These are phyloP conservation scores for Scenedesmus sp. DNA, from an alignment of 163 green algal genomes.

Conservation along the genomic window DNA sequence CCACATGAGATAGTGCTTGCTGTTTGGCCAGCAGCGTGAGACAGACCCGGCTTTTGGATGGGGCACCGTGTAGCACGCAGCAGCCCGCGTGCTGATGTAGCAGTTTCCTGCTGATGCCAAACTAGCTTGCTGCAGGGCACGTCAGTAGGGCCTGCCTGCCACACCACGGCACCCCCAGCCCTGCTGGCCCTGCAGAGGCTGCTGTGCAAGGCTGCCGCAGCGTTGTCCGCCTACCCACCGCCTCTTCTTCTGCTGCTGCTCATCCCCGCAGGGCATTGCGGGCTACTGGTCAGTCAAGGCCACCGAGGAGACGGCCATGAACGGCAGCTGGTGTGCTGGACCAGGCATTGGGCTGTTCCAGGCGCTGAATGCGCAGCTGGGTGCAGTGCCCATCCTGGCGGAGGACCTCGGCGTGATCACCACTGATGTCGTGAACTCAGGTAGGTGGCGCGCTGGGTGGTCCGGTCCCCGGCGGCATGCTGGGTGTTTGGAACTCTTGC, in stretches of 20 bases:
- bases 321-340: conserved; percentile 90
- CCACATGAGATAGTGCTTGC: too few relatives aligned
- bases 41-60: too few relatives aligned
- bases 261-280: conserved; percentile 54
- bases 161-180: too few relatives aligned
- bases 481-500: background rate
- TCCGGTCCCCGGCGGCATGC: background rate
- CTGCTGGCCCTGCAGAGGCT: background rate
- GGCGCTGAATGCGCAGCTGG: conserved; percentile 77
- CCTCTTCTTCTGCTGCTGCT: background rate
- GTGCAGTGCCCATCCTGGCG: conserved; percentile 90
- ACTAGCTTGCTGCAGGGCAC: too few relatives aligned
- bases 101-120: too few relatives aligned
- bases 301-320: conserved; percentile 92
- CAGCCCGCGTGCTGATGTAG: too few relatives aligned
- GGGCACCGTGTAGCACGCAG: too few relatives aligned
- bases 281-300: conserved; percentile 95
- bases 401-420: conserved; percentile 99
- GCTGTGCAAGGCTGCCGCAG: background rate
- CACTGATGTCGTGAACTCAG: conserved; percentile 90
- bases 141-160: too few relatives aligned
- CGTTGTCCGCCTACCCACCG: background rate
- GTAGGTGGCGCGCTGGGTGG: conserved; percentile 29
- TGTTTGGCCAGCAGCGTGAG: too few relatives aligned
- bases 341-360: conserved; percentile 91